A percentile compares a stretch with the other conserved stretches of the same genome.
phyloP scores from a whole-genome alignment of 2,329 filamentous ascomycete species.

The Pseudohalonectria lignicola region DNA sequence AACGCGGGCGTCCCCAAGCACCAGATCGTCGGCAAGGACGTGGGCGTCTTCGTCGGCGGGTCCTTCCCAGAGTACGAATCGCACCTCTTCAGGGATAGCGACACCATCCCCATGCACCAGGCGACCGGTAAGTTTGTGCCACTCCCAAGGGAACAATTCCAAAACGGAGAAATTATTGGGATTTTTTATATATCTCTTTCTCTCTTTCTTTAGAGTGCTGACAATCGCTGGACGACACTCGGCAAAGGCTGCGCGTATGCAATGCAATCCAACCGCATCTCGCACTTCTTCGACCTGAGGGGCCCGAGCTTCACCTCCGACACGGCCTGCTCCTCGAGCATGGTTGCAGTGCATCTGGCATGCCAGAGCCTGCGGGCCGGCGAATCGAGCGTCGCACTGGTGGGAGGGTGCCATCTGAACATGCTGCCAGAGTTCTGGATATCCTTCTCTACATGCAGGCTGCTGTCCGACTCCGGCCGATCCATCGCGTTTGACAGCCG shows the following conservation, averaged over 20 bases:
- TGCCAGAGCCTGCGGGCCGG: slow-evolving; percentile 35
- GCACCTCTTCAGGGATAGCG: slow-evolving; percentile 29
- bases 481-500: slow-evolving; percentile 39
- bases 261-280: slow-evolving; percentile 42
- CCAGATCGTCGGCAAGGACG: slow-evolving; percentile 31
- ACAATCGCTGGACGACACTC: not conserved
- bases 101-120: slow-evolving; percentile 39
- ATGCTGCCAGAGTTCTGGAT: slow-evolving; percentile 35
- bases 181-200: not conserved
- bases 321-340: slow-evolving; percentile 39
- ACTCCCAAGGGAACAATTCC: not conserved
- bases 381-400: slow-evolving; percentile 33
- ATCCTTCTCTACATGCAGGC: slow-evolving; percentile 31
- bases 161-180: not conserved
- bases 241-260: slow-evolving; percentile 32
- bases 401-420: slow-evolving; percentile 35
- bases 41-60: slow-evolving; percentile 38
- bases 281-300: slow-evolving; percentile 42
- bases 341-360: slow-evolving; percentile 37
- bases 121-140: slow-evolving; percentile 29
- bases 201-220: not conserved
- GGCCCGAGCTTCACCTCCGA: slow-evolving; percentile 41
- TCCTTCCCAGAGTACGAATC: slow-evolving; percentile 36
- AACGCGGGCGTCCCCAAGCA: slow-evolving; percentile 38
- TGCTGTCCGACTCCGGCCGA: slow-evolving; percentile 39